Conservation (phyloP, 495 filamentous ascomycete species). For the Trichoderma asperelloides region DNA sequence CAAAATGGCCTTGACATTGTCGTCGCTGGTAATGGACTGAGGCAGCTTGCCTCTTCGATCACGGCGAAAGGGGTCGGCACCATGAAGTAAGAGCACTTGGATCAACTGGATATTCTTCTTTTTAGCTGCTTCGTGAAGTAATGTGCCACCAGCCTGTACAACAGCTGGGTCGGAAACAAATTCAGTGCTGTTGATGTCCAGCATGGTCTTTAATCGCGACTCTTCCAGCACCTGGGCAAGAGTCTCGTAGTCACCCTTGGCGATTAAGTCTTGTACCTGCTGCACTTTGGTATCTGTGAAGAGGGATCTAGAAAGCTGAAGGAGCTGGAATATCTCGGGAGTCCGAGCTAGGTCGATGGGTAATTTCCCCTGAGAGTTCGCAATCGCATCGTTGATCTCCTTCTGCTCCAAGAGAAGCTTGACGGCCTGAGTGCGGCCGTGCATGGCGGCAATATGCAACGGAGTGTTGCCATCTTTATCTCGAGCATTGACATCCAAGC, state of each 20-base stretch:
- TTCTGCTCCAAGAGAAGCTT: constrained; percentile 68
- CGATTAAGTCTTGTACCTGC: constrained; percentile 70
- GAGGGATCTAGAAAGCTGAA: constrained; percentile 82
- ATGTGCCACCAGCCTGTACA: constrained; percentile 67
- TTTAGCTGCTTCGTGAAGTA: constrained; percentile 88
- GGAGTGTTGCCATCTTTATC: constrained; percentile 92
- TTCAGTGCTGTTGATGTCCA: constrained; percentile 87
- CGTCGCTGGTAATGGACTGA: constrained; percentile 96
- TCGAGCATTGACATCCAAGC: constrained; percentile 76
- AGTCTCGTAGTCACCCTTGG: constrained; percentile 60
- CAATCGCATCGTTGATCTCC: constrained; percentile 77
- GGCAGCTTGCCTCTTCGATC: constrained; percentile 93
- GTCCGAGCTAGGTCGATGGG: constrained; percentile 82
- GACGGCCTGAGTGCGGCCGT: constrained; percentile 72
- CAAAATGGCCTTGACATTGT: constrained; percentile 72
- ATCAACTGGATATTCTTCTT: constrained; percentile 77
- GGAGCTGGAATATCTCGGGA: constrained; percentile 89
- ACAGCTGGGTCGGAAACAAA: constrained; percentile 74
- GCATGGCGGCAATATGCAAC: constrained; percentile 75
- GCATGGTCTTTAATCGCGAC: constrained; percentile 66
- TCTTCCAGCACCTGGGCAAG: constrained; percentile 76
- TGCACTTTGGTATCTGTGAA: constrained; percentile 81
- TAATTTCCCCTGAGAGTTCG: constrained; percentile 82
- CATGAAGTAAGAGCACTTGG: constrained; percentile 82
- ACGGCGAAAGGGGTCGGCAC: constrained; percentile 92